Percentiles rank a stretch among this genome's conserved stretches.
phyloP scores from a whole-genome alignment of 2,329 filamentous ascomycete genomes.

The Nemania sp. region DNA sequence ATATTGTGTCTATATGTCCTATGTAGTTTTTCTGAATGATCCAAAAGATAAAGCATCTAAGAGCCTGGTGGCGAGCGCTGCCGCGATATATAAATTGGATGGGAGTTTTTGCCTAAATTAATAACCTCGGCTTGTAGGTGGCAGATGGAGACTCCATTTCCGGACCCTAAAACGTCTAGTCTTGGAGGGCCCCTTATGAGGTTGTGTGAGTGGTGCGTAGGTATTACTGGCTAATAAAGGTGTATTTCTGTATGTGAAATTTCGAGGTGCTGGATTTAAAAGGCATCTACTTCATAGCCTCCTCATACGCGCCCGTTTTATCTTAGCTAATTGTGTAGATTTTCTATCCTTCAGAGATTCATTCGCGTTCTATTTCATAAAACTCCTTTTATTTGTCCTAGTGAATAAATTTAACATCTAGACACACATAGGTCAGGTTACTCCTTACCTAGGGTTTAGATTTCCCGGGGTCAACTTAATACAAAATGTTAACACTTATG shows the following conservation, averaged over 20 bases:
- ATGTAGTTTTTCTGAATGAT: too few relatives aligned
- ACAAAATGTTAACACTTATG: background rate
- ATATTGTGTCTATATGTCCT: too few relatives aligned
- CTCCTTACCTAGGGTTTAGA: background rate
- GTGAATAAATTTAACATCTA: background rate
- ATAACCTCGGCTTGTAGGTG: background rate
- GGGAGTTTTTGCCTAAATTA: background rate
- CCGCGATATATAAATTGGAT: too few relatives aligned
- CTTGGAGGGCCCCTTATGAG: background rate
- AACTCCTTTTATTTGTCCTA: background rate
- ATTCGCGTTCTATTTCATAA: background rate
- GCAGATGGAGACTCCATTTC: conserved; percentile 8
- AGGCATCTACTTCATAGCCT: background rate
- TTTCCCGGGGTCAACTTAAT: background rate
- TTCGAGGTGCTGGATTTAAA: background rate
- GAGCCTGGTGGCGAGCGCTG: too few relatives aligned
- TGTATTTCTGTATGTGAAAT: background rate
- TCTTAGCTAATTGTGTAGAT: background rate
- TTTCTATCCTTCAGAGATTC: background rate
- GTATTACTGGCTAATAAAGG: background rate
- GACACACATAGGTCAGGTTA: background rate
- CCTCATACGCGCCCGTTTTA: background rate
- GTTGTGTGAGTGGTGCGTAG: background rate
- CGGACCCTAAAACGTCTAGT: background rate
- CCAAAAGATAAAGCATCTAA: too few relatives aligned